These are phyloP conservation scores for Metarhizium sp. DNA, from an alignment of 2,329 filamentous ascomycete species.

Conservation along the genomic window DNA sequence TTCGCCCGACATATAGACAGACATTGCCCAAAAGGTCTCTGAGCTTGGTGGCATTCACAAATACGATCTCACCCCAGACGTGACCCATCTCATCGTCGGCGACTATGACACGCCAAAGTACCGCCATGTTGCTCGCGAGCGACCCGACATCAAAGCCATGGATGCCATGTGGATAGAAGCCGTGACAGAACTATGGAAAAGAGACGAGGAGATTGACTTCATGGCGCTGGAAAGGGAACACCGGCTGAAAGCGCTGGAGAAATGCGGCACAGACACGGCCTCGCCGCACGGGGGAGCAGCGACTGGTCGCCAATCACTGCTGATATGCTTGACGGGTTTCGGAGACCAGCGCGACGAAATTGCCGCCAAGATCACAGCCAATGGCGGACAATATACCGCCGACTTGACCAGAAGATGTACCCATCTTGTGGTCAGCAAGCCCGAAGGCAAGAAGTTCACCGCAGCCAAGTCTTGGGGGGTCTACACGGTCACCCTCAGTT, in stretches of 20 bases:
- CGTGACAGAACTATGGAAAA: conserved; percentile 70
- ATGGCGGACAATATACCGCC: conserved; percentile 78
- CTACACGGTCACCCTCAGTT: conserved; percentile 69
- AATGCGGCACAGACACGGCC: conserved; percentile 32
- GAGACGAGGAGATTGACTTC: conserved; percentile 70
- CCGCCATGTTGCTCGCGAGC: conserved; percentile 82
- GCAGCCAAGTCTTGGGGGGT: conserved; percentile 80
- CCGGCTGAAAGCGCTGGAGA: conserved; percentile 54
- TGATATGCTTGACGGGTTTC: conserved; percentile 49
- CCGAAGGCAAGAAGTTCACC: conserved; percentile 82
- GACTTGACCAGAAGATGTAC: conserved; percentile 82
- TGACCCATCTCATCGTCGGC: conserved; percentile 89
- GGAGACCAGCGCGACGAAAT: conserved; percentile 59
- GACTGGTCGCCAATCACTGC: conserved; percentile 29
- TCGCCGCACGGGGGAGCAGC: conserved; percentile 10
- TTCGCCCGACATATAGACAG: conserved; percentile 25
- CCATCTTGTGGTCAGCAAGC: conserved; percentile 71
- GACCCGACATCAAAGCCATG: conserved; percentile 78
- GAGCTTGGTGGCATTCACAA: conserved; percentile 84
- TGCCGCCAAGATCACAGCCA: conserved; percentile 52
- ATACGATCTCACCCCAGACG: conserved; percentile 88
- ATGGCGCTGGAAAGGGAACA: conserved; percentile 57
- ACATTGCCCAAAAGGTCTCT: conserved; percentile 53
- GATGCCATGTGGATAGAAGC: conserved; percentile 77
- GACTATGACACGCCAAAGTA: conserved; percentile 89